Percentiles rank a stretch among this genome's conserved stretches.
Evolutionary conservation across 306 rosid species (phyloP).

Genomic region (Argentina anserina): DNA sequence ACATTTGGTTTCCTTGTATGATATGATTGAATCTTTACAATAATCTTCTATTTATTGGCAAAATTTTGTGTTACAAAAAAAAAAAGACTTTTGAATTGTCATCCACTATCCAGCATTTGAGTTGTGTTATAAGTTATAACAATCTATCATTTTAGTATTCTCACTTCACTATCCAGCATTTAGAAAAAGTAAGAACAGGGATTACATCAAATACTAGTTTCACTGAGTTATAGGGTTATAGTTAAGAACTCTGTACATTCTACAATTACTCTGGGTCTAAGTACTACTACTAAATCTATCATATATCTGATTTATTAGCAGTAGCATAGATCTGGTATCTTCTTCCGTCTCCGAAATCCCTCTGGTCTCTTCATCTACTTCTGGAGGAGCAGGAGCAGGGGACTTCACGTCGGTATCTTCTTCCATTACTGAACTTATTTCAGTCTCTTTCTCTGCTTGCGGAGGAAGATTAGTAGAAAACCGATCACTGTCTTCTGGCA

Average conservation of each 20-base stretch:
- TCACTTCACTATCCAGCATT: background rate
- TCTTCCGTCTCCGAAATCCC: conserved; percentile 6
- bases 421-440: background rate
- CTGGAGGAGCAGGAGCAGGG: background rate
- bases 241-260: too few species aligned
- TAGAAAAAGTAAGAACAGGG: background rate
- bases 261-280: background rate
- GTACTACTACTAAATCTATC: background rate
- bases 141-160: background rate
- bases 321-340: background rate
- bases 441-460: background rate
- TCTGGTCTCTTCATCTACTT: background rate
- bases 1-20: background rate
- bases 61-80: too few species aligned
- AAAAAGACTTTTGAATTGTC: background rate
- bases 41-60: background rate
- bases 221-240: too few species aligned
- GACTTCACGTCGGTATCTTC: background rate
- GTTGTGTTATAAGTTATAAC: too few species aligned
- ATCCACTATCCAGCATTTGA: too few species aligned
- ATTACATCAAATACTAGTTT: background rate
- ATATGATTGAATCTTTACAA: background rate
- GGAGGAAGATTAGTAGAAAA: background rate
- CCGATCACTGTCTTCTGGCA: conserved; percentile 5
- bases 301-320: background rate